Conservation (phyloP, 371 early-diverging fungal species). For the Rhizopus microsporus region DNA sequence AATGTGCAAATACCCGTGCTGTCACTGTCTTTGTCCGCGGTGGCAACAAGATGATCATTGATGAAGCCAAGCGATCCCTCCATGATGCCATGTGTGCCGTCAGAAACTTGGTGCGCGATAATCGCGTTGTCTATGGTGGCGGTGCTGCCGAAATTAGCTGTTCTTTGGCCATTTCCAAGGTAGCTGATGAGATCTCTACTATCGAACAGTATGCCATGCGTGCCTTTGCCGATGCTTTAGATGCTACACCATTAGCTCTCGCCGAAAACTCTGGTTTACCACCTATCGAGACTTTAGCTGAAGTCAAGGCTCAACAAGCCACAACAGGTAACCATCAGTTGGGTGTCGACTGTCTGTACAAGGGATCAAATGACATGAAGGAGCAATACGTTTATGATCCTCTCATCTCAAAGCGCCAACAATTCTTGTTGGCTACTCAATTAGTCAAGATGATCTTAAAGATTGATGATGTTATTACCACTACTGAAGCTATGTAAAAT, state of each 20-base stretch:
- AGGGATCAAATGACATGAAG: conserved; percentile 96
- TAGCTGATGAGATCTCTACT: conserved; percentile 89
- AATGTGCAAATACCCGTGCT: conserved; percentile 96
- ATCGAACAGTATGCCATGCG: conserved; percentile 99
- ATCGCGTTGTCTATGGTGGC: conserved; percentile 99
- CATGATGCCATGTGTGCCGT: conserved; percentile 99
- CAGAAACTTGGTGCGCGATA: conserved; percentile 96
- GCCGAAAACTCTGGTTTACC: conserved; percentile 98
- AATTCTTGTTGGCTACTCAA: conserved; percentile 96
- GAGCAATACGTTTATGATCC: conserved; percentile 98
- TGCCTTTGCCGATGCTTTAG: conserved; percentile 96
- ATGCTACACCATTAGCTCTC: conserved; percentile 95
- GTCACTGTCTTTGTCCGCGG: conserved; percentile 99
- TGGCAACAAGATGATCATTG: conserved; percentile 99
- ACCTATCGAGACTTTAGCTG: conserved; percentile 94
- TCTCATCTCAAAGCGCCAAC: conserved; percentile 98
- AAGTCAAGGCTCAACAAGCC: conserved; percentile 92
- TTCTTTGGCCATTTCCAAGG: conserved; percentile 90
- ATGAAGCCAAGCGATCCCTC: conserved; percentile 99
- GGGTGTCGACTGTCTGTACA: conserved; percentile 96
- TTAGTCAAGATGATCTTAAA: conserved; percentile 98
- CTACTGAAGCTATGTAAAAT: conserved; percentile 16
- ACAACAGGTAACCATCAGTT: conserved; percentile 82
- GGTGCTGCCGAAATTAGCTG: conserved; percentile 98
- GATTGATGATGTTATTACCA: conserved; percentile 92